Evolutionary conservation across 495 filamentous ascomycete genomes (phyloP).

Genomic region (Aspergillus homomorphus): DNA sequence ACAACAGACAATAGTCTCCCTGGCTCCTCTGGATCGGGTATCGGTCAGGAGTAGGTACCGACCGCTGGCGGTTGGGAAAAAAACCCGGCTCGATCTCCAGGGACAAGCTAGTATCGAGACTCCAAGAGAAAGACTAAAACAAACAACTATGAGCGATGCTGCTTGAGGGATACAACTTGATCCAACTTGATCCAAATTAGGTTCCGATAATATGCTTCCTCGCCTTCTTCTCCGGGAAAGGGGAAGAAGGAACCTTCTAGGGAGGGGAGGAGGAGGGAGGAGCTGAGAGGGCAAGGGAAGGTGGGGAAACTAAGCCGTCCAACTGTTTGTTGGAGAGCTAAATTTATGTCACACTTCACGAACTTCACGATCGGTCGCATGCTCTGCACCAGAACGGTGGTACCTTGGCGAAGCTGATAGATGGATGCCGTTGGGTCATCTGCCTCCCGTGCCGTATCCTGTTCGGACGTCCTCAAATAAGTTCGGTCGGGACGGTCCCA

Average conservation of each 20-base stretch:
- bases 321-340: constrained; percentile 1
- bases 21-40: neutral
- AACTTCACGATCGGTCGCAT: constrained; percentile 9
- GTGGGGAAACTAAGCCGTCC: neutral
- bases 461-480: neutral
- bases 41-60: constrained; percentile 6
- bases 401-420: neutral
- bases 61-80: constrained; percentile 3
- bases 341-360: constrained; percentile 10
- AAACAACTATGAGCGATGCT: constrained; percentile 2
- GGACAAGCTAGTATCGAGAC: neutral
- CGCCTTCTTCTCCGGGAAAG: constrained; percentile 8
- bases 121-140: neutral
- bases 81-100: constrained; percentile 12
- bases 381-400: constrained; percentile 5
- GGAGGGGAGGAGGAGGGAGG: constrained; percentile 2
- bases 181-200: constrained; percentile 12
- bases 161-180: constrained; percentile 13
- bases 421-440: neutral
- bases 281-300: neutral
- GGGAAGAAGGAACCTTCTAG: too few species aligned
- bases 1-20: neutral
- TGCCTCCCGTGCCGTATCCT: neutral
- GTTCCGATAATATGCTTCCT: neutral
- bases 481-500: neutral